Evolutionary conservation across 495 filamentous ascomycete genomes (phyloP).

Genomic region (Monascus purpureus): DNA sequence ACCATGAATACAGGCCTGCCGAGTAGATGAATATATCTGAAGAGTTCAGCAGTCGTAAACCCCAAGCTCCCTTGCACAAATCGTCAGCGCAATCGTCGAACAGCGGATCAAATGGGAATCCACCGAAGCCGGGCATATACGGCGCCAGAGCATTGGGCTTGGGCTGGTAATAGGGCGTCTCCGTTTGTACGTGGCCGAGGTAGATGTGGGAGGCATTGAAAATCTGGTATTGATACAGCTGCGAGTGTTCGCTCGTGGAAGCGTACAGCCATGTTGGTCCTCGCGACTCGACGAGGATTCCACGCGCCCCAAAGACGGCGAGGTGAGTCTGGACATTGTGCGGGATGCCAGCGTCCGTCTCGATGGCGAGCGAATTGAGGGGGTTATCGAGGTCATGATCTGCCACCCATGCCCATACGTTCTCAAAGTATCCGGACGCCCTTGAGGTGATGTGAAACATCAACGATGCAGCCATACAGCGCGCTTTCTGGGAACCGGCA

Average conservation of each 20-base stretch:
- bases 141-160: conserved; percentile 43
- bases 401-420: conserved; percentile 46
- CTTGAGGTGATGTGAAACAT: conserved; percentile 39
- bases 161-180: conserved; percentile 57
- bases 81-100: conserved; percentile 33
- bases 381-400: conserved; percentile 52
- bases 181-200: conserved; percentile 64
- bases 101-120: conserved; percentile 36
- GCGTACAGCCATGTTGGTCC: conserved; percentile 47
- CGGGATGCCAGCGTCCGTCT: too few relatives aligned
- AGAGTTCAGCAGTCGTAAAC: conserved; percentile 44
- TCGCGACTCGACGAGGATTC: conserved; percentile 37
- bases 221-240: conserved; percentile 67
- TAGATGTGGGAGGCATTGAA: conserved; percentile 48
- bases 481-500: conserved; percentile 20
- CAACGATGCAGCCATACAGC: conserved; percentile 41
- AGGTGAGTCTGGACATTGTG: conserved; percentile 40
- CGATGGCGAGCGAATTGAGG: too few relatives aligned
- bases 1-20: conserved; percentile 45
- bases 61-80: conserved; percentile 45
- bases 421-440: conserved; percentile 39
- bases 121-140: conserved; percentile 32
- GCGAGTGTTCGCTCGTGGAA: conserved; percentile 55
- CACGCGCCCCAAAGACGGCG: conserved; percentile 47
- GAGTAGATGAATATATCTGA: conserved; percentile 34